Conservation (phyloP, 345 rosid genomes). For the Gossypium longicalyx region DNA sequence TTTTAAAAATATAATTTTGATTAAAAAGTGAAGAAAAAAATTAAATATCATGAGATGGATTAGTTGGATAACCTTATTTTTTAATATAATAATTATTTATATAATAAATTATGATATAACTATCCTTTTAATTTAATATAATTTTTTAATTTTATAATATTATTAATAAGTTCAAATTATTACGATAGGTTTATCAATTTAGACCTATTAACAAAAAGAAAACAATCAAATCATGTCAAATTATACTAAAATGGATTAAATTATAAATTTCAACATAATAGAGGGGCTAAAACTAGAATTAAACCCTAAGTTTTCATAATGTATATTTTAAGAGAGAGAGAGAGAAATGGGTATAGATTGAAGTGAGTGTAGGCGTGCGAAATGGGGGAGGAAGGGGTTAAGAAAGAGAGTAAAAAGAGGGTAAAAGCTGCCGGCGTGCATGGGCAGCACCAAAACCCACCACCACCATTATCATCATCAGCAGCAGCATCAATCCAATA, state of each 20-base stretch:
- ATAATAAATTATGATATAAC: neutral
- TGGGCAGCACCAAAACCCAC: conserved; percentile 45
- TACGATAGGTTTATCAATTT: too few species aligned
- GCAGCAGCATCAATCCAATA: conserved; percentile 25
- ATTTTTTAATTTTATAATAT: too few species aligned
- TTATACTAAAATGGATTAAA: too few species aligned
- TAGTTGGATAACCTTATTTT: conserved; percentile 51
- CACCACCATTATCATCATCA: conserved; percentile 41
- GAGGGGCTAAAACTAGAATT: too few species aligned
- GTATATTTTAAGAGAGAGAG: neutral
- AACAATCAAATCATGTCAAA: too few species aligned
- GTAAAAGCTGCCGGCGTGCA: conserved; percentile 98
- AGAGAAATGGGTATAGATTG: conserved; percentile 13
- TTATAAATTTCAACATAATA: too few species aligned
- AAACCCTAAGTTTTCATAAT: neutral
- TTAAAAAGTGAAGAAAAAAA: conserved; percentile 33
- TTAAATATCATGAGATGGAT: conserved; percentile 34
- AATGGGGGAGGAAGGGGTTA: conserved; percentile 11
- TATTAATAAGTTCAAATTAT: too few species aligned
- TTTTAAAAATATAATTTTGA: conserved; percentile 16
- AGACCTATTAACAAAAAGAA: too few species aligned
- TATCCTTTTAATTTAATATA: neutral
- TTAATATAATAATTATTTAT: neutral
- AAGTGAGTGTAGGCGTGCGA: conserved; percentile 72
- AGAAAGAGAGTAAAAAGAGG: neutral